Evolutionary conservation across 225 moss, liverwort and hornwort species (phyloP), one percentile per base, ranked within the genome.

Genomic region (Rhytidiadelphus loreus): DNA sequence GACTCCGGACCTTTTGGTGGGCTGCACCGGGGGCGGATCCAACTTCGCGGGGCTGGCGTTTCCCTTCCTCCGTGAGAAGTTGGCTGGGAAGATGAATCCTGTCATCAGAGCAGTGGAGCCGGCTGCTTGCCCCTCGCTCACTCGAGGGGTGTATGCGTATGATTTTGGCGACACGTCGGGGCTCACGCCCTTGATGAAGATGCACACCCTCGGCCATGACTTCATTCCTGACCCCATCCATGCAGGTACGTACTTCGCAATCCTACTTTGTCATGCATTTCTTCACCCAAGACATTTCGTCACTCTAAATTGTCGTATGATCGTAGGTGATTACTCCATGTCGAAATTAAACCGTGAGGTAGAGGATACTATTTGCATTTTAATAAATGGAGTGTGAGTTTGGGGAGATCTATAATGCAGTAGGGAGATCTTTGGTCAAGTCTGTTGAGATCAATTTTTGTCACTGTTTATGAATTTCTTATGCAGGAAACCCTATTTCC

Each of bases 161-260:
- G 93, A 93, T 77, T 93, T 89, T 39, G 91, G 92, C 35, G 92
- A 93, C 72, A 92, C 92, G 11, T 84, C 88, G 11, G 93, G 93
- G 46, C 88, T 93, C 57, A 93, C 93, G 69, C 93, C 93, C 22
- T 74, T 93, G 86, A 43, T 93, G 93, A 93, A 93, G 86, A 93
- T 93, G 93, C 93, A 93, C 84, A 92, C 93, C 6, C 93, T 93
- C 32, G 93, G 93, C 65, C 93, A 93, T 64, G 92, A 92, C 66
- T 93, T 93, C 65, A 61, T 93, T 73, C 93, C 93, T 64, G 93
- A 93, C 71, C 93, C 92, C 71, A 93, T 93, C 35, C 93, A 93
- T 55, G 91, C 93, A 81, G 93, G 93, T 90, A 29, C 29, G 41
- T 29, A 53, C 46, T 37, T 80, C 66, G 77, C 33, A 16, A 75